Evolutionary conservation across 2,329 filamentous ascomycete species (phyloP).

Genomic region (Dothideomycetes sp.): DNA sequence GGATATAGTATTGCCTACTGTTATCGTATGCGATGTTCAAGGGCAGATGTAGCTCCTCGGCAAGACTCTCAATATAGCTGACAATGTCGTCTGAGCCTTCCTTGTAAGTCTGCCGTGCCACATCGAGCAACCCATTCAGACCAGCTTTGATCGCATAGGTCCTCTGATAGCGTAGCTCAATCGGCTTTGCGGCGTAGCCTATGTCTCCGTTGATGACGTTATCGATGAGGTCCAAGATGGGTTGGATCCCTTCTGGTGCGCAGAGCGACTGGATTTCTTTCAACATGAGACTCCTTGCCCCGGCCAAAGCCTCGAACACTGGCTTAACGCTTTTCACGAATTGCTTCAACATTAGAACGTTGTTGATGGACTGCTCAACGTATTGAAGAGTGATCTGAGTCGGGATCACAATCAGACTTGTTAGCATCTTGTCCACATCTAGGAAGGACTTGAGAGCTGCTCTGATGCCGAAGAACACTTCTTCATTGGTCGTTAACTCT

Average conservation of each 20-base stretch:
- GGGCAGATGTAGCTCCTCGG: constrained; percentile 42
- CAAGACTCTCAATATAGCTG: constrained; percentile 55
- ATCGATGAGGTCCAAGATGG: constrained; percentile 54
- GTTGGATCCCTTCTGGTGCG: constrained; percentile 47
- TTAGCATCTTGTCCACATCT: constrained; percentile 71
- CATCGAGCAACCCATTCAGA: constrained; percentile 75
- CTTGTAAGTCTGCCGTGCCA: constrained; percentile 80
- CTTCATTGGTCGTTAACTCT: constrained; percentile 70
- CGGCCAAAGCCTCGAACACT: constrained; percentile 56
- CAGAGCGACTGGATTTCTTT: constrained; percentile 56
- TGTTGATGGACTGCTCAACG: constrained; percentile 73
- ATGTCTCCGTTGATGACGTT: constrained; percentile 71
- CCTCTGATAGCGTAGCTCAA: constrained; percentile 82
- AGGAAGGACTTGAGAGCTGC: constrained; percentile 65
- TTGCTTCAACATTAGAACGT: constrained; percentile 75
- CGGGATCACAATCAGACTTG: constrained; percentile 71
- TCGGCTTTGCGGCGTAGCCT: constrained; percentile 61
- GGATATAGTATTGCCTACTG: constrained; percentile 69
- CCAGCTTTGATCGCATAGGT: constrained; percentile 83
- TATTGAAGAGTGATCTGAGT: constrained; percentile 53
- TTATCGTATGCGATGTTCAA: constrained; percentile 66
- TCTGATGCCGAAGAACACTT: constrained; percentile 70
- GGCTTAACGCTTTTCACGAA: constrained; percentile 60
- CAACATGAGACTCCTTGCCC: constrained; percentile 54
- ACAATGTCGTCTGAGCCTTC: constrained; percentile 73